Evolutionary conservation across 352 stramenopile species (phyloP).

Genomic region (Halophytophthora polymorphica): DNA sequence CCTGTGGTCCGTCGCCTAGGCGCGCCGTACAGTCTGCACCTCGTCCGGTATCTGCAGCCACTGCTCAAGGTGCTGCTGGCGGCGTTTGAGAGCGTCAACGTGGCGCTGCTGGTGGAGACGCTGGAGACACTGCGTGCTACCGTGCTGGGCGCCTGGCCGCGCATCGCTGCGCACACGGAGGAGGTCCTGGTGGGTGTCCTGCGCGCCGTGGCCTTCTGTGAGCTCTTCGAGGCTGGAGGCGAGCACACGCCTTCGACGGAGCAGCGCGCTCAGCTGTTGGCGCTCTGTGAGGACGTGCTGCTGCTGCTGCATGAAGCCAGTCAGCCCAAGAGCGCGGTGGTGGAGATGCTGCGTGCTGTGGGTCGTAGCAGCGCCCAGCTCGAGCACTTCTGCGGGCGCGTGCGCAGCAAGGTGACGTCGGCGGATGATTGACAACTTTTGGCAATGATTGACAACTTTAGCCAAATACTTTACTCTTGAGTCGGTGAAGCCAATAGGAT

Average conservation of each 20-base stretch:
- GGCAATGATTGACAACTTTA: too few relatives aligned
- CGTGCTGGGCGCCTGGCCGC: conserved; percentile 60
- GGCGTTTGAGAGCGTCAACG: conserved; percentile 64
- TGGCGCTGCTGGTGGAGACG: conserved; percentile 42
- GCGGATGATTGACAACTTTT: too few relatives aligned
- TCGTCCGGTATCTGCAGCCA: conserved; percentile 75
- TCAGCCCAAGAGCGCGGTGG: too few relatives aligned
- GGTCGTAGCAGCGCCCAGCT: too few relatives aligned
- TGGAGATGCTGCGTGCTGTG: too few relatives aligned
- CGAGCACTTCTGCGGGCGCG: too few relatives aligned
- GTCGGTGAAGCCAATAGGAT: too few relatives aligned
- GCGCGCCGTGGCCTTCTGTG: conserved; percentile 62
- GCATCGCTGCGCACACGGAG: conserved; percentile 64
- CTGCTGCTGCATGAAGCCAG: conserved; percentile 33
- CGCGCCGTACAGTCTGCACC: conserved; percentile 61
- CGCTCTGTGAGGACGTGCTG: conserved; percentile 32
- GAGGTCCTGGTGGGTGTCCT: conserved; percentile 67
- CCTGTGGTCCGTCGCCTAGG: conserved; percentile 46
- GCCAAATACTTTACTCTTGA: too few relatives aligned
- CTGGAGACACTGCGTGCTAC: conserved; percentile 56
- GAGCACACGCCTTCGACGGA: conserved; percentile 21
- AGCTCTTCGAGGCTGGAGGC: conserved; percentile 44
- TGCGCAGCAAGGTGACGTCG: too few relatives aligned
- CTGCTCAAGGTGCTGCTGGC: conserved; percentile 72
- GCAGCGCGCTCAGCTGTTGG: conserved; percentile 31